Evolutionary conservation across 768 basidiomycete genomes (phyloP), one percentile per base, ranked within the genome.

Genomic region (Boletus insuetus): DNA sequence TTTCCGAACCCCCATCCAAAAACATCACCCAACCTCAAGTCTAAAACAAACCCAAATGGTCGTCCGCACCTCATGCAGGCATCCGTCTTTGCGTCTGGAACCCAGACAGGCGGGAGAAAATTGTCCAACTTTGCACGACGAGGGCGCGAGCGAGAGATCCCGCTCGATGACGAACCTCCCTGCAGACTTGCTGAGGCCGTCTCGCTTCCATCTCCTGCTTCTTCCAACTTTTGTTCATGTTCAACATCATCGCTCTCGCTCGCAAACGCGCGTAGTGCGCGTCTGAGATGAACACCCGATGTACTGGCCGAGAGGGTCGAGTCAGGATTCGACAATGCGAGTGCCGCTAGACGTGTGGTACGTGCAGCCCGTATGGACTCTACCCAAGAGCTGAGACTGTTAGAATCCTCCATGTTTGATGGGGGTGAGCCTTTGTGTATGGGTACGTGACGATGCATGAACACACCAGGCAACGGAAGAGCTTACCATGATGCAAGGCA

Each of bases 51-150:
- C 8, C 88, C 86, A 70, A 94, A 95, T 43, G 79, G 66, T 40
- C 81, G 74, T 6, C 83, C 83, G 64, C 94, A 97, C 11, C 89
- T 78, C 92, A 93, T 94, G 67, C 94, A 97, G 20, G 79, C 77
- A 51, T 82, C 81, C n/a, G 90, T 86, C 69, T 82, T 89, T 55
- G 83, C 81, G 65, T 97, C 92, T 0, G 94, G 92, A 31, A 95
- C 86, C 94, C 94, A 97, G 24, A 96, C 82, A 0, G 94, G 89
- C 6, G 94, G 94, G 2, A 93, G 83, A 75, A 93, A 96, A 69
- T 89, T 66, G 22, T 68, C 67, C 40, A 71, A 31, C 19, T 59
- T 56, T 31, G 69, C 71, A 19, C 69, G 69, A 44, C 61, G 66
- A n/a, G 44, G 54, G 17, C 56, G 60, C n/a, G 51, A 34, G 8